Evolutionary conservation across 352 stramenopile species (phyloP).

Genomic region (Plasmopara muralis): DNA sequence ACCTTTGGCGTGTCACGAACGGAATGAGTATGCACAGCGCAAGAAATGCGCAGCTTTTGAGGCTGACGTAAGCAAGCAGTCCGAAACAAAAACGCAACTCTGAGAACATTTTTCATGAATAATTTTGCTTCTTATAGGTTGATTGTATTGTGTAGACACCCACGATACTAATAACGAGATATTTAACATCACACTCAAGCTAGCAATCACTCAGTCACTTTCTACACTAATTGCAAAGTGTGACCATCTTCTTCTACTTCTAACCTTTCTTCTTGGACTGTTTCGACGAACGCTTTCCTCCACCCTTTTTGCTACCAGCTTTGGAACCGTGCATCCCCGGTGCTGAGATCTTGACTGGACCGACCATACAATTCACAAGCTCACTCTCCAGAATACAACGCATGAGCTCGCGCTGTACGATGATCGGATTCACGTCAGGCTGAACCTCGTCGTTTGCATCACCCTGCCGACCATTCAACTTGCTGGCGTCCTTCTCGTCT

Average conservation of each 20-base stretch:
- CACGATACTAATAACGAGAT: not conserved
- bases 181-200: not conserved
- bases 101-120: too few relatives aligned
- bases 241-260: conserved; percentile 10
- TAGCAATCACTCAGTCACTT: not conserved
- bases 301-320: conserved; percentile 33
- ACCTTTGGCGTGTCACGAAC: too few relatives aligned
- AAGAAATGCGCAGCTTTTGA: too few relatives aligned
- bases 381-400: conserved; percentile 86
- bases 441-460: conserved; percentile 30
- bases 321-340: conserved; percentile 46
- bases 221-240: not conserved
- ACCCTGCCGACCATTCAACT: conserved; percentile 4
- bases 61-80: too few relatives aligned
- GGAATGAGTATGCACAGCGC: too few relatives aligned
- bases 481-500: conserved; percentile 48
- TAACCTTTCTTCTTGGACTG: conserved; percentile 35
- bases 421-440: conserved; percentile 50
- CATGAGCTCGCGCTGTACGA: conserved; percentile 85
- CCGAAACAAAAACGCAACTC: too few relatives aligned
- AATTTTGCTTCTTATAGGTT: too few relatives aligned
- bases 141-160: too few relatives aligned
- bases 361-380: conserved; percentile 85
- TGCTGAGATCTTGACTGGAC: conserved; percentile 84
- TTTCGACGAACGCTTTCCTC: conserved; percentile 18